phyloP scores from a whole-genome alignment of 257 asterid species.

The Knoxia roxburghii region DNA sequence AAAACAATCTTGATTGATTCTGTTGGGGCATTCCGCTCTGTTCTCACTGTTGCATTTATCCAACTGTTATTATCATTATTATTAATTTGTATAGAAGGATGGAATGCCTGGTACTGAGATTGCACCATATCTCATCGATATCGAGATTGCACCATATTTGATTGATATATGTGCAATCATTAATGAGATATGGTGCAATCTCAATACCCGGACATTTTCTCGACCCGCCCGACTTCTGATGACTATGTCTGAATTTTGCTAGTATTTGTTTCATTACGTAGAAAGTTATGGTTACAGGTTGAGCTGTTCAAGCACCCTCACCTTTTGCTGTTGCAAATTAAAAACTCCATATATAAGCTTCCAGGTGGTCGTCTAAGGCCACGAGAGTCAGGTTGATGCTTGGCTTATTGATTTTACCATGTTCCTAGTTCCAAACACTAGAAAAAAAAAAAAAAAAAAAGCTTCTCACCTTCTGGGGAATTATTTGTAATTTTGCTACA shows the following conservation, averaged over 20 bases:
- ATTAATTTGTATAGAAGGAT: background rate
- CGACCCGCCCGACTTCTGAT: background rate
- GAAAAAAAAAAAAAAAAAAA: background rate
- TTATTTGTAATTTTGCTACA: constrained; percentile 1
- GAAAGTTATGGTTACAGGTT: constrained; percentile 42
- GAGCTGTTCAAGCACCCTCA: constrained; percentile 88
- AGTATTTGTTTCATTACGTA: background rate
- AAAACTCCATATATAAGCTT: constrained; percentile 58
- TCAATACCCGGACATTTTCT: background rate
- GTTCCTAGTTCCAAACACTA: background rate
- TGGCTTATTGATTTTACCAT: constrained; percentile 1
- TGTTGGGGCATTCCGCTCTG: background rate
- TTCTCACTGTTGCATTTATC: background rate
- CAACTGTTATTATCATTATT: background rate
- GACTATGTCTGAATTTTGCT: background rate
- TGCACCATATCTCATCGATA: too few species aligned
- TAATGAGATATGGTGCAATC: too few species aligned
- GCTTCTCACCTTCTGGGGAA: background rate
- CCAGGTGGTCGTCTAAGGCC: constrained; percentile 85
- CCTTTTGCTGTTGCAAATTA: constrained; percentile 65
- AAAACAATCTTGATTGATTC: too few species aligned
- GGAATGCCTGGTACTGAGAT: background rate
- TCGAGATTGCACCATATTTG: too few species aligned
- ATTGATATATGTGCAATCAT: too few species aligned
- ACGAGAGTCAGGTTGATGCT: constrained; percentile 72